A percentile compares a stretch with the other conserved stretches of the same genome.
phyloP scores from a whole-genome alignment of 2,329 filamentous ascomycete genomes.

The Nannizziopsis barbatae region DNA sequence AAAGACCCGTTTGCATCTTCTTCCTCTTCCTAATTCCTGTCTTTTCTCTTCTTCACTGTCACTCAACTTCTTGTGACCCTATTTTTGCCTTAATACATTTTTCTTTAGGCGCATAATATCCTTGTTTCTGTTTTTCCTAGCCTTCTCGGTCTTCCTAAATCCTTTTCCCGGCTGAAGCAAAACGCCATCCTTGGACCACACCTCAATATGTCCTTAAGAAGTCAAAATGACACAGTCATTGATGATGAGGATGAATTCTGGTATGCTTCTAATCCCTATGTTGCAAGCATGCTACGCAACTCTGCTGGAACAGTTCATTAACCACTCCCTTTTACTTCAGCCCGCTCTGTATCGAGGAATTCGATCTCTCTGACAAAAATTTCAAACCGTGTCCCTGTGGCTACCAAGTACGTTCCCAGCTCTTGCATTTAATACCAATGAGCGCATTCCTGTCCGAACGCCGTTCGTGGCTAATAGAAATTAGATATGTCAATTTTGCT shows the following conservation, averaged over 20 bases:
- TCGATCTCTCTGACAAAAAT: slow-evolving; percentile 93
- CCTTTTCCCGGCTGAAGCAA: not conserved
- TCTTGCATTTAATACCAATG: no score
- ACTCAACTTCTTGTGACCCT: slow-evolving; percentile 13
- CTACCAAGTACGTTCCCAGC: slow-evolving; percentile 64
- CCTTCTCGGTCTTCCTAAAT: slow-evolving; percentile 5
- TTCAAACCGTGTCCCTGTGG: slow-evolving; percentile 95
- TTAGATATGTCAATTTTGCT: slow-evolving; percentile 98
- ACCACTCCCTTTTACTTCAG: slow-evolving; percentile 37
- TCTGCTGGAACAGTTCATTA: not conserved
- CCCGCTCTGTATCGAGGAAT: slow-evolving; percentile 96
- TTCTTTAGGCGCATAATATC: not conserved
- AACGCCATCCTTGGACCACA: not conserved
- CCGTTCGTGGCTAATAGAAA: not conserved
- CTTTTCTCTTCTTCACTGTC: slow-evolving; percentile 19
- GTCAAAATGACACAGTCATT: slow-evolving; percentile 39
- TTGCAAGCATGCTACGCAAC: not conserved
- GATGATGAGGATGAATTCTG: slow-evolving; percentile 42
- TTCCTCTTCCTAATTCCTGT: slow-evolving; percentile 12
- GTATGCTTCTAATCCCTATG: slow-evolving; percentile 21
- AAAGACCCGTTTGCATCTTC: slow-evolving; percentile 5
- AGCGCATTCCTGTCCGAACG: not conserved
- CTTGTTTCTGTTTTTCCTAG: slow-evolving; percentile 6
- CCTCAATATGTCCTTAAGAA: slow-evolving; percentile 34
- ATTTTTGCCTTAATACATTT: slow-evolving; percentile 4